Base-by-base conservation (phyloP, 2,329 filamentous ascomycete genomes). In the Alternaria ventricosa region DNA sequence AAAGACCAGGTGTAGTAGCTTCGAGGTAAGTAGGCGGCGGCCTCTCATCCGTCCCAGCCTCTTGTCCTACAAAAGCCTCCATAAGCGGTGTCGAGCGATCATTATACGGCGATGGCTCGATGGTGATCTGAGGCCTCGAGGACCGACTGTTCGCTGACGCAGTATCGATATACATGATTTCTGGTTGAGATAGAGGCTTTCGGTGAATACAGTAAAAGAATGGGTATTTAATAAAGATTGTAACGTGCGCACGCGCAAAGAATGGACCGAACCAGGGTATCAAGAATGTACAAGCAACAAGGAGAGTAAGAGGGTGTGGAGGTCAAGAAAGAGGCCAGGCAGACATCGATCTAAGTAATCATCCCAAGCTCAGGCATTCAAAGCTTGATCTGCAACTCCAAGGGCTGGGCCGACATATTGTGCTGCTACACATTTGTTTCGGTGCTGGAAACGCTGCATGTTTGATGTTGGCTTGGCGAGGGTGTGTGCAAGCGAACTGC, bases 1-100 rank as follows among this genome's bases (percentile, higher is more conserved):
- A 78, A 2, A 73, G 67, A n/a, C 69, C 68, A 30, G 77, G 76
- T 4, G 77, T 79, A 9, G 76, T 79, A 8, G 77, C 77, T 61
- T 79, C 77, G 1, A 79, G 67, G 57, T 79, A 79, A 15, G 66
- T 75, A 6, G 74, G 73, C 12, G 76, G 74, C 10, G 60, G 55
- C 44, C 12, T 41, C 36, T 41, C 50, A 18, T 63, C 50, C 25
- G 58, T 27, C n/a, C 13, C 56, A 10, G 65, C 68, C 18, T 68
- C 68, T 49, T 75, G 66, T 8, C 71, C 69, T 5, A 76, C 69
- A 44, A 72, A 72, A 3, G 69, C 66, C 15, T 74, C 74, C 7
- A 77, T 36, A 22, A 75, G 61, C 8, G 75, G 74, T 11, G 71
- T 72, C 22, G 65, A 55, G 8, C 70, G 63, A 23, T 75, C 68